These are phyloP conservation scores for Pythium brachiatum DNA, from an alignment of 352 stramenopile species.

Conservation along the genomic window DNA sequence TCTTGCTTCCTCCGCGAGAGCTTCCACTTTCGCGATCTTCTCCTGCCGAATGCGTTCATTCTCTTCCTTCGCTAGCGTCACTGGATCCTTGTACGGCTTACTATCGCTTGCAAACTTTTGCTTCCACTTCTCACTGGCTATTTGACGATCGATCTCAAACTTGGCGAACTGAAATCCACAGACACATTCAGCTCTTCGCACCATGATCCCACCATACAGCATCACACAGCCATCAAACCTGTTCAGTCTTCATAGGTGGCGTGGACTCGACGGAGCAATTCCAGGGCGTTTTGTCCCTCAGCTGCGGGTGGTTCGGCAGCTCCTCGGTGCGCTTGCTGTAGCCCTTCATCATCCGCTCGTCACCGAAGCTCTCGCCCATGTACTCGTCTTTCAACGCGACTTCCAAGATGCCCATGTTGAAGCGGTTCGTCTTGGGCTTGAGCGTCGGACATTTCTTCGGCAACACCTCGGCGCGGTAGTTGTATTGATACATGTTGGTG, in stretches of 20 bases:
- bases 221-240: slow-evolving; percentile 28
- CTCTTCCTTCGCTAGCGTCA: slow-evolving; percentile 50
- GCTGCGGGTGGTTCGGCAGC: slow-evolving; percentile 67
- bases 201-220: no score
- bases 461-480: slow-evolving; percentile 81
- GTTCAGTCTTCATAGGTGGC: slow-evolving; percentile 37
- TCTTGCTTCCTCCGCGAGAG: slow-evolving; percentile 16
- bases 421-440: slow-evolving; percentile 71
- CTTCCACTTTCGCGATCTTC: slow-evolving; percentile 30
- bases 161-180: slow-evolving; percentile 17
- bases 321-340: slow-evolving; percentile 75
- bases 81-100: slow-evolving; percentile 50
- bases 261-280: slow-evolving; percentile 60
- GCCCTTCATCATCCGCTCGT: slow-evolving; percentile 67
- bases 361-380: slow-evolving; percentile 59
- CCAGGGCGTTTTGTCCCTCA: slow-evolving; percentile 59
- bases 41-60: slow-evolving; percentile 46
- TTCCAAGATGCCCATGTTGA: slow-evolving; percentile 77
- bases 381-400: slow-evolving; percentile 64
- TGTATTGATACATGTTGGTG: slow-evolving; percentile 83
- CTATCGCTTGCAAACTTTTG: slow-evolving; percentile 30
- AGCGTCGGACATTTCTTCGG: slow-evolving; percentile 74
- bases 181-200: not conserved
- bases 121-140: slow-evolving; percentile 54
- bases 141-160: slow-evolving; percentile 24